These are phyloP conservation scores for Nakataea oryzae DNA, from an alignment of 2,329 filamentous ascomycete species.

Conservation along the genomic window DNA sequence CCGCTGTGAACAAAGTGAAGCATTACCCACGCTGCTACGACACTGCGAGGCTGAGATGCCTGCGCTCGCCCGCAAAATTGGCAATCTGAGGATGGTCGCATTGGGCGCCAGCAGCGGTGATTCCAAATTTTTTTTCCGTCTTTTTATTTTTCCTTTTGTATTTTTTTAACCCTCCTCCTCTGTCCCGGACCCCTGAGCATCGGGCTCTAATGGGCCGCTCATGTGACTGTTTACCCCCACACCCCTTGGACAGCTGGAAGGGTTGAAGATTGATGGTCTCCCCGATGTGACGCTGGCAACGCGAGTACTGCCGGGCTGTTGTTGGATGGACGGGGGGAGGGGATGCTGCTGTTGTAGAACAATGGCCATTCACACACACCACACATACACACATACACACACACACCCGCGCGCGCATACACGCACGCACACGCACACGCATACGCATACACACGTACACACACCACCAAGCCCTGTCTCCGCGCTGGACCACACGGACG, in stretches of 20 bases:
- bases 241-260: neutral
- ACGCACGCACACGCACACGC: no score
- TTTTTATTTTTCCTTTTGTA: no score
- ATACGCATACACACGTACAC: no score
- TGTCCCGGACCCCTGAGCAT: neutral
- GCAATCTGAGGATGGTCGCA: neutral
- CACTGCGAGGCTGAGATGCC: neutral
- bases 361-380: no score
- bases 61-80: neutral
- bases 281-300: neutral
- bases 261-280: neutral
- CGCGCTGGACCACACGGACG: neutral
- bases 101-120: neutral
- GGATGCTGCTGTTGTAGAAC: neutral
- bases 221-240: neutral
- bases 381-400: no score
- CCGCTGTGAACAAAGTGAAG: neutral
- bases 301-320: neutral
- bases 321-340: no score
- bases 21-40: neutral
- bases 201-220: neutral
- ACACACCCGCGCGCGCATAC: no score
- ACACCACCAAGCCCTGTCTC: neutral
- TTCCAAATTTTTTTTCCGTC: neutral
- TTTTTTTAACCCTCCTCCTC: no score